Conservation (phyloP, 2,329 filamentous ascomycete genomes). For the Apiospora pterosperma region DNA sequence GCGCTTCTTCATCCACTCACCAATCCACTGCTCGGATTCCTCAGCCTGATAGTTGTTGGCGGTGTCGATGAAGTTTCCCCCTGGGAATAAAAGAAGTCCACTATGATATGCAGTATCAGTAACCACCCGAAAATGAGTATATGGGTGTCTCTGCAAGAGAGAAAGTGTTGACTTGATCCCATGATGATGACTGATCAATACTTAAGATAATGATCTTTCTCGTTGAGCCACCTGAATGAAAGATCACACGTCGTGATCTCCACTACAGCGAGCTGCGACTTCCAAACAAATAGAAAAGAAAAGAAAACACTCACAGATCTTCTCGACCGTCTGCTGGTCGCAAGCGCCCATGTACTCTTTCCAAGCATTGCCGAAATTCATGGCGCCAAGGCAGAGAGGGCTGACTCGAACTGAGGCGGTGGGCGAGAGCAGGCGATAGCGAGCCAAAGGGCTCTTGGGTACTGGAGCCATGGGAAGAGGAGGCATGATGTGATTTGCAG, state of each 20-base stretch:
- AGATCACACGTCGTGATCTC: background rate
- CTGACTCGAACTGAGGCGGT: constrained; percentile 64
- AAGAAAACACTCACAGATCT: constrained; percentile 33
- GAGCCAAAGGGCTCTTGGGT: constrained; percentile 57
- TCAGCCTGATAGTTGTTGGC: constrained; percentile 64
- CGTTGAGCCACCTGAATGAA: too few relatives aligned
- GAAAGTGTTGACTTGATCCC: background rate
- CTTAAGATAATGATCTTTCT: background rate
- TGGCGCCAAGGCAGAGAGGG: constrained; percentile 59
- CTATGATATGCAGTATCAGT: constrained; percentile 13
- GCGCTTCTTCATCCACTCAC: constrained; percentile 66
- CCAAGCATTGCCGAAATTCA: constrained; percentile 58
- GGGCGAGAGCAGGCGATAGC: constrained; percentile 64
- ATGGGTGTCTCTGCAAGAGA: too few relatives aligned
- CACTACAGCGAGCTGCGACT: background rate
- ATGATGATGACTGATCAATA: background rate
- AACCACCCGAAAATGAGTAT: background rate
- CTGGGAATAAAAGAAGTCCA: constrained; percentile 63
- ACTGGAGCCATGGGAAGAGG: constrained; percentile 33
- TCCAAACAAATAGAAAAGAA: background rate
- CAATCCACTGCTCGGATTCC: constrained; percentile 64
- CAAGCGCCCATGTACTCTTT: constrained; percentile 59
- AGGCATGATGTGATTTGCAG: background rate
- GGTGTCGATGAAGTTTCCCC: constrained; percentile 74
- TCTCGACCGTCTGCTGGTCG: constrained; percentile 57